Percentiles rank a stretch among this genome's conserved stretches.
Evolutionary conservation across 2,329 filamentous ascomycete genomes (phyloP).

Genomic region (Pseudocercospora fijiensis): DNA sequence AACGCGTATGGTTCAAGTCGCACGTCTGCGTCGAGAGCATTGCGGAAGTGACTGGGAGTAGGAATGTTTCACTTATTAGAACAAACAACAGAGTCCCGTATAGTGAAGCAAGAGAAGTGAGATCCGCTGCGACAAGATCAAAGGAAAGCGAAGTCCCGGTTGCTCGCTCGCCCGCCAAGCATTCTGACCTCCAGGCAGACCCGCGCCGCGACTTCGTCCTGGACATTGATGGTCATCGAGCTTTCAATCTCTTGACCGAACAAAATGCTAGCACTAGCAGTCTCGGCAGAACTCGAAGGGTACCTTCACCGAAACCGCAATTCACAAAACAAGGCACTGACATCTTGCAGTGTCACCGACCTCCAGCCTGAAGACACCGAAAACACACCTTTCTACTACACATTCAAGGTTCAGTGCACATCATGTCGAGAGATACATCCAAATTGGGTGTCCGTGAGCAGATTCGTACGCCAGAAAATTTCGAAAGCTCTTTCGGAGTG

Average conservation of each 20-base stretch:
- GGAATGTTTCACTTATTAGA: background rate
- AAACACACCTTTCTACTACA: conserved; percentile 89
- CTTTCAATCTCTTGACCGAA: background rate
- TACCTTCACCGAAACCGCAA: conserved; percentile 41
- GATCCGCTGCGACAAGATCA: background rate
- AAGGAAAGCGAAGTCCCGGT: background rate
- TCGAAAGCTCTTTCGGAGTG: background rate
- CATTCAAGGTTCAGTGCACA: conserved; percentile 97
- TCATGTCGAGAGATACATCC: conserved; percentile 89
- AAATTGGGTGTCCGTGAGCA: conserved; percentile 81
- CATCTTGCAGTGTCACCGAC: conserved; percentile 73
- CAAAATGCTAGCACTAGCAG: conserved; percentile 63
- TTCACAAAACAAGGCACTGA: background rate
- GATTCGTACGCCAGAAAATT: conserved; percentile 66
- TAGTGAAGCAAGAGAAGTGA: background rate
- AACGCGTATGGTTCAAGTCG: background rate
- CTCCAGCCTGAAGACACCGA: conserved; percentile 79
- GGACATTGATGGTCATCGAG: conserved; percentile 19
- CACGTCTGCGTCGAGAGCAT: background rate
- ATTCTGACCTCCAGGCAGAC: background rate
- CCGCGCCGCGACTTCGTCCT: background rate
- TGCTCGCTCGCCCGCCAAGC: conserved; percentile 5
- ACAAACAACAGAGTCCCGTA: background rate
- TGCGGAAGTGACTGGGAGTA: background rate
- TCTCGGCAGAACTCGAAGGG: conserved; percentile 70